These are phyloP conservation scores for Tulasnella sp. DNA, from an alignment of 768 basidiomycete species.

Conservation along the genomic window DNA sequence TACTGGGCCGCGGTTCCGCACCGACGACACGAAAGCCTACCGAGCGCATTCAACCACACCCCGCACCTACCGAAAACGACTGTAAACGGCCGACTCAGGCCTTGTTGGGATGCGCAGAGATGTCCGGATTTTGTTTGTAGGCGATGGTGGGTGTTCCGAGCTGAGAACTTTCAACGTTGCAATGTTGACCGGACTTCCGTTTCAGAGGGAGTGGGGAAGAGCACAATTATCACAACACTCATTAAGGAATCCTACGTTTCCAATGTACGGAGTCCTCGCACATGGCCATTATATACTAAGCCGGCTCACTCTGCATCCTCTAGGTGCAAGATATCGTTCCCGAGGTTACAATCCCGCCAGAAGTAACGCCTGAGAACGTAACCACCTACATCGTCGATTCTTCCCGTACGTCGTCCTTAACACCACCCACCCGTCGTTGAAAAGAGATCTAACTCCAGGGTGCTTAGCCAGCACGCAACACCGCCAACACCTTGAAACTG, in stretches of 20 bases:
- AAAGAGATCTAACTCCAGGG: conserved; percentile 24
- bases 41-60: not conserved
- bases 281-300: not conserved
- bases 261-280: conserved; percentile 54
- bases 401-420: conserved; percentile 59
- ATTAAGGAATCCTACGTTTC: conserved; percentile 94
- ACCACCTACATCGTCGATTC: conserved; percentile 98
- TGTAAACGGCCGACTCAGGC: not conserved
- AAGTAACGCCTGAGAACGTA: conserved; percentile 95
- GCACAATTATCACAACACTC: conserved; percentile 91
- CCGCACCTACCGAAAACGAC: not conserved
- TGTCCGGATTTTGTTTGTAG: conserved; percentile 90
- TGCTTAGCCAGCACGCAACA: conserved; percentile 76
- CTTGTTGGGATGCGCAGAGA: conserved; percentile 67
- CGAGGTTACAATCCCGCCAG: conserved; percentile 96
- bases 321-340: conserved; percentile 94
- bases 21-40: not conserved
- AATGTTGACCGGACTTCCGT: conserved; percentile 4
- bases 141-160: conserved; percentile 64
- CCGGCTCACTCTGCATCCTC: conserved; percentile 28
- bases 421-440: not conserved
- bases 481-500: conserved; percentile 82
- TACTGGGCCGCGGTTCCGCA: not conserved
- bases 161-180: conserved; percentile 26
- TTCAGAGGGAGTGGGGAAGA: conserved; percentile 95